Base-by-base conservation (phyloP, 2,329 filamentous ascomycete genomes). In the Alternaria arborescens region DNA sequence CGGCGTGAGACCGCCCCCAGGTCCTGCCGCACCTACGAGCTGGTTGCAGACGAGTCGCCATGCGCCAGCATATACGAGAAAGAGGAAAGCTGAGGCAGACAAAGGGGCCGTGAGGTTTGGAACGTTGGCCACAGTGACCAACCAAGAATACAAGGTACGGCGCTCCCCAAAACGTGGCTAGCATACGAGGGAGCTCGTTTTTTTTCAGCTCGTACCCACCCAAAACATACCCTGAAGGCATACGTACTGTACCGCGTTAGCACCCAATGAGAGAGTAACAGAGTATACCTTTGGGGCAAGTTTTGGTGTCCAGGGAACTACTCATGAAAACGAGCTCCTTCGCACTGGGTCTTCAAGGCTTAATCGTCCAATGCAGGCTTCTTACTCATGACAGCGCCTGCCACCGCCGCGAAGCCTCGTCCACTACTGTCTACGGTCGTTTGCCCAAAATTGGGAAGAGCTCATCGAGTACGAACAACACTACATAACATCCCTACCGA, bases 401-500 rank as follows among this genome's bases (percentile, higher is more conserved):
- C 76, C 74, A 18, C 62, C 61, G 2, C 46, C 64, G 8, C 64
- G 70, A 36, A 85, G 82, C 53, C 75, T 90, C 8, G 64, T 83
- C 46, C 82, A 88, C 73, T 70, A 79, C 5, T 73, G 82, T 16
- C 70, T 89, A 38, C 86, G 84, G 65, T 79, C 80, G 0, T 83
- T 89, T 67, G 86, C 86, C 3, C 68, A 74, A 24, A 81, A 87
- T 24, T 90, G 87, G 87, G 73, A 80, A 10, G 82, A 83, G 74
- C 82, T 89, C 61, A 73, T 84, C 26, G 81, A 85, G 52, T 87
- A 87, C 64, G 86, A 89, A 66, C 82, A 85, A 56, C 77, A 83
- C 18, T 86, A 85, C 51, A 73, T 89, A 3, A 77, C 80, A 2
- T 78, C 83, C 3, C 68, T 89, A 12, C 85, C 87, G 0, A 74